phyloP scores from a whole-genome alignment of 192 early-diverging fungal species.

The Mortierella claussenii region DNA sequence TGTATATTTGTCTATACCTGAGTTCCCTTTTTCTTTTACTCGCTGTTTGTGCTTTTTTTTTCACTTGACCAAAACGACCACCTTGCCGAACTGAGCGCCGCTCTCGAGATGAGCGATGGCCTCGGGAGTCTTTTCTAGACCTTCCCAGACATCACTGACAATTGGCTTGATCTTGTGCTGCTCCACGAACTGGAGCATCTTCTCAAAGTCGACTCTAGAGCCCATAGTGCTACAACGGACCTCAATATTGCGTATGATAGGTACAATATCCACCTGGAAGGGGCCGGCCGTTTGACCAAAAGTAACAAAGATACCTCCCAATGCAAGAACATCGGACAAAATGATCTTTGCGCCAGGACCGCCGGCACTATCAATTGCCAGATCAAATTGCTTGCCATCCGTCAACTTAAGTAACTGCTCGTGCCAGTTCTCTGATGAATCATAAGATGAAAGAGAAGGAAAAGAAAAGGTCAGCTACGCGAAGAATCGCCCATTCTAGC shows the following conservation, averaged over 20 bases:
- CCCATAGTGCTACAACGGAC: slow-evolving; percentile 70
- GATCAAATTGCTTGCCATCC: slow-evolving; percentile 51
- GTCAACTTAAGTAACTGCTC: slow-evolving; percentile 55
- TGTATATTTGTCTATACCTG: too few species aligned
- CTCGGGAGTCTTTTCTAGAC: slow-evolving; percentile 43
- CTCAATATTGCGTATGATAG: slow-evolving; percentile 70
- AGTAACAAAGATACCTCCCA: slow-evolving; percentile 64
- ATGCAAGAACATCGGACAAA: slow-evolving; percentile 58
- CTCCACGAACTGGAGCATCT: slow-evolving; percentile 70
- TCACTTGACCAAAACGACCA: slow-evolving; percentile 32
- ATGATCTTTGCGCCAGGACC: slow-evolving; percentile 55
- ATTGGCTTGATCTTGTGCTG: slow-evolving; percentile 68
- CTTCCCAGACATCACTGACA: slow-evolving; percentile 63
- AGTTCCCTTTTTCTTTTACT: too few species aligned
- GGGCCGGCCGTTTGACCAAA: slow-evolving; percentile 69
- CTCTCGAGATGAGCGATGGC: slow-evolving; percentile 22
- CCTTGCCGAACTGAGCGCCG: slow-evolving; percentile 41
- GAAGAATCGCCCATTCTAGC: too few species aligned
- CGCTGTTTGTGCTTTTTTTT: too few species aligned
- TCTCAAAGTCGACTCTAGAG: slow-evolving; percentile 63
- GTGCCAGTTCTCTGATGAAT: slow-evolving; percentile 62
- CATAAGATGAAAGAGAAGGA: too few species aligned
- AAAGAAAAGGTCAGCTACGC: too few species aligned
- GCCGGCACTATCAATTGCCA: slow-evolving; percentile 77
- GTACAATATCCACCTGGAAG: slow-evolving; percentile 54